Evolutionary conservation across 2,329 filamentous ascomycete species (phyloP).

Genomic region (Fusarium chuoi): DNA sequence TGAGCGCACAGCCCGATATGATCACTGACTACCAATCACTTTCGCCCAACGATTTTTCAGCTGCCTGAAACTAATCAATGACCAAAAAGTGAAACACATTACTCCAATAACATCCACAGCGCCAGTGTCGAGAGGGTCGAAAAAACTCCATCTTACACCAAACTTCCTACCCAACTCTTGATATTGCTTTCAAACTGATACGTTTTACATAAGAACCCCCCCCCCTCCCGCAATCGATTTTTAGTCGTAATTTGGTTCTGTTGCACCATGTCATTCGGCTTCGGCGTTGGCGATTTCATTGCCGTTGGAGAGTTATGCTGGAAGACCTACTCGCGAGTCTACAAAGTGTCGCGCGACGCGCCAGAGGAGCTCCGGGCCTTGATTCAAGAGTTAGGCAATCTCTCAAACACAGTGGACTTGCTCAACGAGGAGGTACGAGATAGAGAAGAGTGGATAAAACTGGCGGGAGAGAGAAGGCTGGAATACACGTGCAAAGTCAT

Average conservation of each 20-base stretch:
- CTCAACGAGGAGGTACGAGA: rapidly evolving
- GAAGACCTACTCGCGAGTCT: rapidly evolving
- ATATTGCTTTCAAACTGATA: too few relatives aligned
- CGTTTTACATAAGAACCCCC: too few relatives aligned
- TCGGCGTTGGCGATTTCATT: neutral
- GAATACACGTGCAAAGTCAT: neutral
- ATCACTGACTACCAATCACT: neutral
- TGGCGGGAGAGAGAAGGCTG: rapidly evolving
- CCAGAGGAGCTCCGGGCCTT: rapidly evolving
- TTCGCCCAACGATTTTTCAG: rapidly evolving
- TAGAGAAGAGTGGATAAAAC: rapidly evolving
- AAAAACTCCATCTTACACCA: rapidly evolving
- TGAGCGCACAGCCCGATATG: neutral
- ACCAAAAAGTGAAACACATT: neutral
- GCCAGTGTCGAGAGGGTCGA: rapidly evolving
- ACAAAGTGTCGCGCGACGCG: rapidly evolving
- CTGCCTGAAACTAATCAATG: rapidly evolving
- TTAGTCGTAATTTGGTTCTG: too few relatives aligned
- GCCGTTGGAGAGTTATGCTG: neutral
- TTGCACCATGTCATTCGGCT: rapidly evolving
- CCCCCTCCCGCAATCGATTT: too few relatives aligned
- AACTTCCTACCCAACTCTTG: neutral
- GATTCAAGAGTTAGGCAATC: rapidly evolving
- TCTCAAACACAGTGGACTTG: rapidly evolving
- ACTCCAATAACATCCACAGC: neutral